Evolutionary conservation across 441 rosid genomes (phyloP), one percentile per base, ranked within the genome.

Genomic region (Cnidoscolus chayamansa): DNA sequence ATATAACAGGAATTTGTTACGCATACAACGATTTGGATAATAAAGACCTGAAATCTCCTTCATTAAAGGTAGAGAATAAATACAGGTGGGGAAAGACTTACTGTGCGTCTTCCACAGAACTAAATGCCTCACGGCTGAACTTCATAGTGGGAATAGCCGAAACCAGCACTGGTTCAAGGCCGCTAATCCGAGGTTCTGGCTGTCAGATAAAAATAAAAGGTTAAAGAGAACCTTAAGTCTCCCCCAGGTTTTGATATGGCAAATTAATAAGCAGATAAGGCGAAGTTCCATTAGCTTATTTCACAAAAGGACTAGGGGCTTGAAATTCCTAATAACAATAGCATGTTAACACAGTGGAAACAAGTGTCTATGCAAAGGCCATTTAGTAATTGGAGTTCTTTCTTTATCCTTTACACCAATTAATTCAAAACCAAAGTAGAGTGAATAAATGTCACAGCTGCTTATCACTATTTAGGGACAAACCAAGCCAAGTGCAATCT

Each of bases 71-170:
- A 35, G 1, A 13, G n/a, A 40, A 35, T 3, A 25, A 1, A n/a
- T 60, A 54, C 0, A 72, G 45, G 61, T 12, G 25, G 25, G 66
- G 19, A 2, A 60, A 37, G 60, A 82, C 90, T 83, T 81, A 88
- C 95, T 82, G 87, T 69, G 87, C 84, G 82, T 86, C 92, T 74
- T 86, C 86, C 7, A 71, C 62, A 9, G 90, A 84, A 56, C 75
- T 73, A 77, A 83, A 86, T 3, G 89, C 84, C 72, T 84, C 87
- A 9, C 16, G 78, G 65, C 76, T 74, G 83, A 86, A 89, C 73
- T 58, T 85, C 77, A 85, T 65, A 4, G 92, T 89, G 31, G 94
- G 89, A 67, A 89, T 88, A 31, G 92, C 90, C 53, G 89, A 86
- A 43, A 86, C 88, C 59, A 86, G 71, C 63, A 79, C 80, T 5